These are phyloP conservation scores for Yamadazyma siamensis DNA, from an alignment of 1,139 yeast genomes.

Conservation along the genomic window DNA sequence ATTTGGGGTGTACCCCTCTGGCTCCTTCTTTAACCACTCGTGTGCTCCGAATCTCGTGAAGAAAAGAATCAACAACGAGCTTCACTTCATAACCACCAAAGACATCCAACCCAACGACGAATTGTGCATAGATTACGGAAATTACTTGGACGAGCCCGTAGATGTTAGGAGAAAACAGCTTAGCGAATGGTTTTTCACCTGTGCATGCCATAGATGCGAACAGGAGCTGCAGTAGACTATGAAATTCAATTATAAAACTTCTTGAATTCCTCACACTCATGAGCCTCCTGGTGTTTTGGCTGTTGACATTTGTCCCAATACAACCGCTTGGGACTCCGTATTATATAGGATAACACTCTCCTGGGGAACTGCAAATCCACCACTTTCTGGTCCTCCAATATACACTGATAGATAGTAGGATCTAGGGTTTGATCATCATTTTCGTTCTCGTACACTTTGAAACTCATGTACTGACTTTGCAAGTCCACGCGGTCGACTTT, in stretches of 20 bases:
- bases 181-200: slow-evolving; percentile 59
- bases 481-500: slow-evolving; percentile 25
- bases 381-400: slow-evolving; percentile 22
- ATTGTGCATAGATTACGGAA: slow-evolving; percentile 62
- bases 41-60: slow-evolving; percentile 50
- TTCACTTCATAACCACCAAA: slow-evolving; percentile 23
- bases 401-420: slow-evolving; percentile 19
- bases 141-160: slow-evolving; percentile 41
- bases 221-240: slow-evolving; percentile 8
- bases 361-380: slow-evolving; percentile 79
- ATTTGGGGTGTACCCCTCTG: slow-evolving; percentile 62
- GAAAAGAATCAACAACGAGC: slow-evolving; percentile 17
- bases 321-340: slow-evolving; percentile 57
- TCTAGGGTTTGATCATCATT: no score
- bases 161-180: slow-evolving; percentile 42
- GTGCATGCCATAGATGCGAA: slow-evolving; percentile 50
- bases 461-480: slow-evolving; percentile 35
- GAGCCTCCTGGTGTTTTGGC: slow-evolving; percentile 50
- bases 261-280: slow-evolving; percentile 62
- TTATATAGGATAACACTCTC: slow-evolving; percentile 60
- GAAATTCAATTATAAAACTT: slow-evolving; percentile 27
- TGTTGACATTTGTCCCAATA: slow-evolving; percentile 77
- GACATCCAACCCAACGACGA: slow-evolving; percentile 45
- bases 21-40: slow-evolving; percentile 70
- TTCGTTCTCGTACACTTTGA: slow-evolving; percentile 26